These are phyloP conservation scores for Sutorius eximius DNA, from an alignment of 1,284 basidiomycete genomes.

Conservation along the genomic window DNA sequence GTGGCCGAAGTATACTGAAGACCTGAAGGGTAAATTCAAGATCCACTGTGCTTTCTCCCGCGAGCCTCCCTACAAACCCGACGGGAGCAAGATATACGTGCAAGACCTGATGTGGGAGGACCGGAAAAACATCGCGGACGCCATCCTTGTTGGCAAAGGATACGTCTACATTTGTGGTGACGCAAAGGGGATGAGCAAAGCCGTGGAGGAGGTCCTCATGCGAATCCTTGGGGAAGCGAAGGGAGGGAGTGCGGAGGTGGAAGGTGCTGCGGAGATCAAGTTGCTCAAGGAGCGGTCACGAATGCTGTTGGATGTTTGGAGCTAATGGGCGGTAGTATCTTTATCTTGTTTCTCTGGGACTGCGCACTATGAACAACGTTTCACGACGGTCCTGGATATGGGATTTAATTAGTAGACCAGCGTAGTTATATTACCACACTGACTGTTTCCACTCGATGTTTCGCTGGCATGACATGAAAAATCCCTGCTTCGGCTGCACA, in stretches of 20 bases:
- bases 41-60: slow-evolving; percentile 91
- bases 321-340: slow-evolving; percentile 39
- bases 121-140: slow-evolving; percentile 77
- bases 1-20: slow-evolving; percentile 86
- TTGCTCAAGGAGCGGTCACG: slow-evolving; percentile 89
- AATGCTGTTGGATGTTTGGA: slow-evolving; percentile 83
- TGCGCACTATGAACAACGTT: slow-evolving; percentile 6
- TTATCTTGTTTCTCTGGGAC: neutral
- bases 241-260: slow-evolving; percentile 80
- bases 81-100: slow-evolving; percentile 96
- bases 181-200: slow-evolving; percentile 93
- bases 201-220: slow-evolving; percentile 86
- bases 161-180: slow-evolving; percentile 97
- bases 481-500: neutral
- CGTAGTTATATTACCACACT: slow-evolving; percentile 13
- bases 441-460: neutral
- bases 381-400: slow-evolving; percentile 12
- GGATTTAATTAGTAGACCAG: slow-evolving; percentile 24
- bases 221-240: slow-evolving; percentile 92
- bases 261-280: slow-evolving; percentile 90
- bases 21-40: slow-evolving; percentile 88
- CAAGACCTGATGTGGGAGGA: slow-evolving; percentile 94
- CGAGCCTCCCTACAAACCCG: slow-evolving; percentile 79
- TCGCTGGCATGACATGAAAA: neutral
- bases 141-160: slow-evolving; percentile 90